Evolutionary conservation across 2,329 filamentous ascomycete species (phyloP).

Genomic region (Phialophora verrucosa): DNA sequence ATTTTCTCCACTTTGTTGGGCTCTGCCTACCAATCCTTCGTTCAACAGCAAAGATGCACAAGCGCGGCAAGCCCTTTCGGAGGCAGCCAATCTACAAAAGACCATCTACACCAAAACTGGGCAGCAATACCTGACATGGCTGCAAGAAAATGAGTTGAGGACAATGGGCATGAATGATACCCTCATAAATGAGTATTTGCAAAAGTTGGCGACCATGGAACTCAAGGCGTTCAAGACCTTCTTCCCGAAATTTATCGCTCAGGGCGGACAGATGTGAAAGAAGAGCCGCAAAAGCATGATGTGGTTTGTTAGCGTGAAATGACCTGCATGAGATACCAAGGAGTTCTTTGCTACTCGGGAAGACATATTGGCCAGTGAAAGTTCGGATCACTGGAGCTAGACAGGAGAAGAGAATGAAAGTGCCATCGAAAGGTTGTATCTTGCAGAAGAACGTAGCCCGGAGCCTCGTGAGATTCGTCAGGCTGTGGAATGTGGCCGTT

Average conservation of each 20-base stretch:
- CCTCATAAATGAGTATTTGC: conserved; percentile 55
- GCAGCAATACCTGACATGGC: conserved; percentile 70
- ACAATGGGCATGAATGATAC: conserved; percentile 55
- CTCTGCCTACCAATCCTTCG: conserved; percentile 75
- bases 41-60: conserved; percentile 90
- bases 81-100: conserved; percentile 86
- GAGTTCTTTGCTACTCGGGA: conserved; percentile 18
- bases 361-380: neutral
- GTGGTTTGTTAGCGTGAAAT: conserved; percentile 14
- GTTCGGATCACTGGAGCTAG: conserved; percentile 5
- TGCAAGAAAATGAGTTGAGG: conserved; percentile 53
- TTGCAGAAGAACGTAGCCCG: neutral
- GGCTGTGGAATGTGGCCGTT: neutral
- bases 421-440: conserved; percentile 1
- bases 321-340: conserved; percentile 35
- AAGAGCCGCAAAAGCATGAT: conserved; percentile 15
- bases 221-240: conserved; percentile 55
- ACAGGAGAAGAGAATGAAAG: conserved; percentile 11
- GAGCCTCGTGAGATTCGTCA: neutral
- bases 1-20: conserved; percentile 91
- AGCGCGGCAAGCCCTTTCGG: conserved; percentile 82
- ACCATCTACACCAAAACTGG: conserved; percentile 91
- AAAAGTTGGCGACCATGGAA: conserved; percentile 52
- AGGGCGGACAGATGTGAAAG: conserved; percentile 37
- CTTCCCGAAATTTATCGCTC: conserved; percentile 48